Evolutionary conservation across 2,329 filamentous ascomycete genomes (phyloP).

Genomic region (Neonectria neomacrospora): DNA sequence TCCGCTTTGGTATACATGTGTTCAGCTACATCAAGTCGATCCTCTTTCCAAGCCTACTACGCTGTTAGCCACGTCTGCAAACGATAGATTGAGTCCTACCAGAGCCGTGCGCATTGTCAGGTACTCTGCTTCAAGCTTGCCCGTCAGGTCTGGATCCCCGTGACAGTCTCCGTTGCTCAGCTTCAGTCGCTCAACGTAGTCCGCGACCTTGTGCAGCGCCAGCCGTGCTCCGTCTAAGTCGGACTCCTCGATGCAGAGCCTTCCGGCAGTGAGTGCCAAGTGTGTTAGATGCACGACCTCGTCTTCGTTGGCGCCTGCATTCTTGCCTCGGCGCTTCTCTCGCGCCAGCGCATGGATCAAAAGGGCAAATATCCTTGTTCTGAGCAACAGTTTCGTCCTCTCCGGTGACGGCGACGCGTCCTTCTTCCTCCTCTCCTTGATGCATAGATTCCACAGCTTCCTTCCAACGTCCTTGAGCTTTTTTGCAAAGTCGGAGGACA

Average conservation of each 20-base stretch:
- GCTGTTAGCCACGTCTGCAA: conserved; percentile 30
- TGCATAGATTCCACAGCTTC: conserved; percentile 74
- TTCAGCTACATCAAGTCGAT: conserved; percentile 79
- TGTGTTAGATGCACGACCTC: conserved; percentile 69
- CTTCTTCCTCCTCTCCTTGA: conserved; percentile 55
- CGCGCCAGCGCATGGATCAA: conserved; percentile 70
- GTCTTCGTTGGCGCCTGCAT: conserved; percentile 41
- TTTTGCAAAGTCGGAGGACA: conserved; percentile 25
- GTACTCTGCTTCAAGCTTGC: conserved; percentile 68
- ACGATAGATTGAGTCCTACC: conserved; percentile 57
- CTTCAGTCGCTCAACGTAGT: conserved; percentile 55
- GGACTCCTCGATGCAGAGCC: conserved; percentile 57
- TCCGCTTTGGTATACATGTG: conserved; percentile 75
- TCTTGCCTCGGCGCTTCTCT: conserved; percentile 48
- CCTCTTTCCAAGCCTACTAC: conserved; percentile 77
- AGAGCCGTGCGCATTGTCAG: conserved; percentile 72
- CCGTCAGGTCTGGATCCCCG: conserved; percentile 13
- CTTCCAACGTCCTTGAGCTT: conserved; percentile 68
- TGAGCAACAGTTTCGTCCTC: conserved; percentile 48
- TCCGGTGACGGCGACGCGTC: conserved; percentile 36
- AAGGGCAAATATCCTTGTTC: conserved; percentile 69
- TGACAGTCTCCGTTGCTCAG: background rate
- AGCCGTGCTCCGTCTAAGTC: conserved; percentile 68
- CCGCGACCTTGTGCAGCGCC: conserved; percentile 72
- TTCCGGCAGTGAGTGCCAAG: conserved; percentile 75